These are phyloP conservation scores for Solanum hybrid DNA, from an alignment of 305 asterid species.

Conservation along the genomic window DNA sequence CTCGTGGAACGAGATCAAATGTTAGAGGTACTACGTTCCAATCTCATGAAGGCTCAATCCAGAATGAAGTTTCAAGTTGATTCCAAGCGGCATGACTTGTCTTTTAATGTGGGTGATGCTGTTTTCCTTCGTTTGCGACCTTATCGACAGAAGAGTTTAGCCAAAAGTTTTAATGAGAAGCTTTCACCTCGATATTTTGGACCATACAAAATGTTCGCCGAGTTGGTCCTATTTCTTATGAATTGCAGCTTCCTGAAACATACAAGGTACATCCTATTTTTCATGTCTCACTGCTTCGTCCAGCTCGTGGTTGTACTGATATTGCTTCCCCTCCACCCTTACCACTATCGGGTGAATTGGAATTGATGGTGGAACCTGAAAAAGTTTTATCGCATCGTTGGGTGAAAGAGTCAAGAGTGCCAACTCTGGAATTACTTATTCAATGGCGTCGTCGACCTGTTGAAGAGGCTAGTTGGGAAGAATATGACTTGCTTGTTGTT, in stretches of 20 bases:
- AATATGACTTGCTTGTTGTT: background rate
- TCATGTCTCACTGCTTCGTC: background rate
- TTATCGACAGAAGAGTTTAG: background rate
- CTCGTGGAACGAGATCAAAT: too few relatives aligned
- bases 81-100: background rate
- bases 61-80: background rate
- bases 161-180: background rate
- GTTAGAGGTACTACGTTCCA: background rate
- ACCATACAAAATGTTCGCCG: background rate
- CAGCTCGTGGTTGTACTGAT: background rate
- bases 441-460: background rate
- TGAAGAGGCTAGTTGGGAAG: background rate
- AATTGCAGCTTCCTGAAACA: background rate
- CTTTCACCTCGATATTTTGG: background rate
- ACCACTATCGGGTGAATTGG: background rate
- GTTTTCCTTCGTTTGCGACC: background rate
- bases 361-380: background rate
- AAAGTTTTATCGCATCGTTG: background rate
- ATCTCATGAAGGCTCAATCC: background rate
- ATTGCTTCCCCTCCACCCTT: background rate
- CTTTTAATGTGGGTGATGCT: background rate
- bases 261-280: background rate
- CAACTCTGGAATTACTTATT: background rate
- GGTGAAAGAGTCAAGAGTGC: background rate
- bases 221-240: background rate